Evolutionary conservation across 1,284 basidiomycete species (phyloP).

Genomic region (Stygiomarasmius scandens): DNA sequence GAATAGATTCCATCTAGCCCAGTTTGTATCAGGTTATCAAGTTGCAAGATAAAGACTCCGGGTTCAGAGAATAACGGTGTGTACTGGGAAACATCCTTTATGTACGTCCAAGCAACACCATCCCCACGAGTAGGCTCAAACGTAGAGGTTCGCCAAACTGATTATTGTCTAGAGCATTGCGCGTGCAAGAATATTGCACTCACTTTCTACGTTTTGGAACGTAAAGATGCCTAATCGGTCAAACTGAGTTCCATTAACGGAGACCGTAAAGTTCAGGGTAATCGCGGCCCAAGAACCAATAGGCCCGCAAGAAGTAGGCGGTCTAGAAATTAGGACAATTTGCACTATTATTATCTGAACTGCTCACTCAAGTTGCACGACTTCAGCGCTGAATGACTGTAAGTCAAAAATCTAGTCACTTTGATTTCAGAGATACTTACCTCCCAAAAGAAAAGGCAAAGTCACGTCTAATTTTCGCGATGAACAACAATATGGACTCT

Average conservation of each 20-base stretch:
- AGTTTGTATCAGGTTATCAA: slow-evolving; percentile 67
- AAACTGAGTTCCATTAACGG: slow-evolving; percentile 77
- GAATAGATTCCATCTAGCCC: slow-evolving; percentile 70
- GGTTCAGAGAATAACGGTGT: slow-evolving; percentile 67
- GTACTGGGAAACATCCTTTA: slow-evolving; percentile 77
- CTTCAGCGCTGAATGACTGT: slow-evolving; percentile 51
- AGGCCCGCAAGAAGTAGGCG: slow-evolving; percentile 72
- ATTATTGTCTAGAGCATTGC: not conserved
- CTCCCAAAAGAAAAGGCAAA: slow-evolving; percentile 72
- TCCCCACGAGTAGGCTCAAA: slow-evolving; percentile 69
- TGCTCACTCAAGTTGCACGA: slow-evolving; percentile 64
- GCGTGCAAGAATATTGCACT: slow-evolving; percentile 21
- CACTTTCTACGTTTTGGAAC: slow-evolving; percentile 76
- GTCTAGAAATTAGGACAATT: slow-evolving; percentile 40
- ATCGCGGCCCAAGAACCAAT: slow-evolving; percentile 76
- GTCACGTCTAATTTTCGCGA: slow-evolving; percentile 49
- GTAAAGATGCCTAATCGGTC: slow-evolving; percentile 75
- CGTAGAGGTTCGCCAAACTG: slow-evolving; percentile 78
- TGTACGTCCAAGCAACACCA: slow-evolving; percentile 79
- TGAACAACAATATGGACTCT: too few relatives aligned
- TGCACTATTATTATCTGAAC: not conserved
- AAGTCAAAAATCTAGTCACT: slow-evolving; percentile 9
- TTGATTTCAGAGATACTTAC: slow-evolving; percentile 45
- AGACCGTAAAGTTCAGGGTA: slow-evolving; percentile 76
- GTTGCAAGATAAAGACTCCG: slow-evolving; percentile 70